phyloP scores from a whole-genome alignment of 164 flowering plant genomes.

The Platanus orientalis region DNA sequence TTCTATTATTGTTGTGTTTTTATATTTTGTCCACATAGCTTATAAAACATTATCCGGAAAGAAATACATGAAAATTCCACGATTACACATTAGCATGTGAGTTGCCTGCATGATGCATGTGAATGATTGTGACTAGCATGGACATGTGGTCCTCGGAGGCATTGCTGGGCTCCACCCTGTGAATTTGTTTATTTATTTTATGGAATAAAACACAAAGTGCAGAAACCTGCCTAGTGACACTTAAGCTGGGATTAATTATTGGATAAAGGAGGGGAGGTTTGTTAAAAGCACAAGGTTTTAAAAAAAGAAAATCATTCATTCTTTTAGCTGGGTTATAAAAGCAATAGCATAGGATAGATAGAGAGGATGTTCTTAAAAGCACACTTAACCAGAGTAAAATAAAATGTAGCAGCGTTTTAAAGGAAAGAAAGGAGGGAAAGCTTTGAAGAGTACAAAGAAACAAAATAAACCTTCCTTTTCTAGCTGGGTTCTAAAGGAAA shows the following conservation, averaged over 20 bases:
- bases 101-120: constrained; percentile 8
- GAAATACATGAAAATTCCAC: constrained; percentile 6
- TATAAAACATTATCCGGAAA: neutral
- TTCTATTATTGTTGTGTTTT: no score
- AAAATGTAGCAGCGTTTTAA: no score
- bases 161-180: neutral
- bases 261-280: neutral
- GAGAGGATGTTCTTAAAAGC: no score
- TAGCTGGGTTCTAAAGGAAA: no score
- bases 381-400: no score
- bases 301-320: neutral
- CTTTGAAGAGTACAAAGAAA: no score
- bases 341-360: no score
- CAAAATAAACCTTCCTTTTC: no score
- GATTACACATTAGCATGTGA: constrained; percentile 11
- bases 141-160: constrained; percentile 1
- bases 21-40: neutral
- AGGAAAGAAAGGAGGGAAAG: no score
- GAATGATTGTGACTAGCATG: constrained; percentile 12
- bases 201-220: neutral
- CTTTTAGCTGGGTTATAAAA: no score
- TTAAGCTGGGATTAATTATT: neutral
- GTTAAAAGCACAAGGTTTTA: neutral
- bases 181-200: neutral
- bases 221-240: neutral